Conservation (phyloP, 805 yeast genomes). For the Schwanniomyces polymorphus region DNA sequence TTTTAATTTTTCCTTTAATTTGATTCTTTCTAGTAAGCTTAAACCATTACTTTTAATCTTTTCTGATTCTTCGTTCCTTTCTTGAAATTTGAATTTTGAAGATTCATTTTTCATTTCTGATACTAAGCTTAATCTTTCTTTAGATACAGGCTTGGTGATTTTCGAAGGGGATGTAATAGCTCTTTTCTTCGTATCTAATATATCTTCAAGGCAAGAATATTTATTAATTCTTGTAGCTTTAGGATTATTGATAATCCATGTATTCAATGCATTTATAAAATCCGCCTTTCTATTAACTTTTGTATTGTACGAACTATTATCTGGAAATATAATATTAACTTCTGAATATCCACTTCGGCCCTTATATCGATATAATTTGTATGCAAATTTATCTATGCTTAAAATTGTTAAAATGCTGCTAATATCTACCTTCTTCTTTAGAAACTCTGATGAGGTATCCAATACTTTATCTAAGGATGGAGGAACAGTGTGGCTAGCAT, state of each 20-base stretch:
- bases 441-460: constrained; percentile 16
- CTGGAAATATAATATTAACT: constrained; percentile 8
- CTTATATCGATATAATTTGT: not conserved
- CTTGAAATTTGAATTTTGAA: constrained; percentile 36
- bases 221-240: constrained; percentile 3
- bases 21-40: constrained; percentile 36
- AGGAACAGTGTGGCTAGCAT: constrained; percentile 27
- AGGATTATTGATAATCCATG: constrained; percentile 23
- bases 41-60: constrained; percentile 23
- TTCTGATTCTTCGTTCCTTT: constrained; percentile 17
- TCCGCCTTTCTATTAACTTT: constrained; percentile 15
- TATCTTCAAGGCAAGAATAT: not conserved
- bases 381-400: constrained; percentile 7
- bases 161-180: constrained; percentile 4
- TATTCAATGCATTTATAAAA: constrained; percentile 14
- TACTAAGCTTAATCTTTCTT: constrained; percentile 1
- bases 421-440: constrained; percentile 16
- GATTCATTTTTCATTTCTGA: constrained; percentile 30
- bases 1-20: constrained; percentile 29
- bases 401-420: constrained; percentile 17
- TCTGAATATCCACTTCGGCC: not conserved
- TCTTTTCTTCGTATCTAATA: not conserved
- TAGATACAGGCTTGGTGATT: not conserved
- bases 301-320: constrained; percentile 5
- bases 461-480: constrained; percentile 22